Evolutionary conservation across 202 grass and related monocot genomes (phyloP), one percentile per base, ranked within the genome.

Genomic region (Brachypodium distachyon): DNA sequence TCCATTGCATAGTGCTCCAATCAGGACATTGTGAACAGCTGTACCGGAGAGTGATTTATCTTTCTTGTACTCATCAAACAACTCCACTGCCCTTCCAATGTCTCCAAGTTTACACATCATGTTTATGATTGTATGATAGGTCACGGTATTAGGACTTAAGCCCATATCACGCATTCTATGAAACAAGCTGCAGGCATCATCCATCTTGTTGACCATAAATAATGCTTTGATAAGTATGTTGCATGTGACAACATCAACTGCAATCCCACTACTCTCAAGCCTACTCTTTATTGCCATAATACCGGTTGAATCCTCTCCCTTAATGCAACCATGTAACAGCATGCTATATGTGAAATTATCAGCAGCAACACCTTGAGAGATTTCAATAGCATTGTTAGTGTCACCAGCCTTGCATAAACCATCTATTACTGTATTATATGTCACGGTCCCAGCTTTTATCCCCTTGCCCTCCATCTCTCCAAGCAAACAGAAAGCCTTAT

Each of bases 271-370:
- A 48, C 52, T 81, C 69, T 89, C 85, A 50, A 97, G 80, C 50
- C 83, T 93, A 36, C 16, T 70, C 72, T 87, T 93, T 70, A 87
- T 78, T 49, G 32, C 70, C 80, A 93, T 80, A 68, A 91, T 34
- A 52, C 85, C 64, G 1, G 13, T 39, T 13, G 52, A 60, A 84
- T 97, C 79, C 25, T 70, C 68, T 83, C 61, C 77, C 54, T 87
- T 97, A 40, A 82, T 69, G 73, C 82, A 89, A 75, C 87, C 87
- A 84, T 90, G 93, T 80, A 97, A 89, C 58, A 97, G 82, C 23
- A 80, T 88, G 72, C 87, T 88, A 73, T 90, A 97, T 53, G 89
- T 93, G 87, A 93, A 88, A 76, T 97, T 97, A 90, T 97, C 90
- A 64, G 76, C 65, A 49, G 34, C 64, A 42, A 93, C 72, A 81